Evolutionary conservation across 2,329 filamentous ascomycete genomes (phyloP), one percentile per base, ranked within the genome.

Genomic region (Exophiala sp.): DNA sequence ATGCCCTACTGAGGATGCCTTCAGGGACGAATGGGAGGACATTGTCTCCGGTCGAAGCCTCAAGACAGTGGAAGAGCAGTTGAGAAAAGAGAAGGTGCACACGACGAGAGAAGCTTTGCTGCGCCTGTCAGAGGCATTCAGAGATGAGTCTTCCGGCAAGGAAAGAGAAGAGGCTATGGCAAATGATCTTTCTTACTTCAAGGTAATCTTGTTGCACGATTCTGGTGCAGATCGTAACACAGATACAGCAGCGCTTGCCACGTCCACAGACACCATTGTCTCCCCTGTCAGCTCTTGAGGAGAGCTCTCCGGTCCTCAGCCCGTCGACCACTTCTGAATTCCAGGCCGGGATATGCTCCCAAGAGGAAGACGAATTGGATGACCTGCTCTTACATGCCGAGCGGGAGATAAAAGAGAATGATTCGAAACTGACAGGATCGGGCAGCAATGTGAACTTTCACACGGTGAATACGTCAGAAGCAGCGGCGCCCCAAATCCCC

Each of bases 81-180:
- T 60, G n/a, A 33, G 36, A 24, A 12, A 39, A 7, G 57, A 60
- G 39, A 60, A 42, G 36, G 34, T 57, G 10, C 41, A 56, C 36
- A 36, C 40, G n/a, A 52, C 59, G n/a, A 55, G 50, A 50, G 57
- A 58, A 20, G 38, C 51, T n/a, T 38, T 60, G 42, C 16, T 43
- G 10, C 18, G 38, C 38, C 32, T 57, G 14, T 56, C 57, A 10
- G 18, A 38, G 18, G 21, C 32, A 7, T 16, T 49, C 36, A 49
- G 16, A 29, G 48, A 46, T 32, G 35, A 36, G 6, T 6, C 16
- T 5, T 7, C 47, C 18, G 44, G 18, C 20, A 46, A 52, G 36
- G 42, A 53, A 11, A 42, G 39, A 36, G 42, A 45, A 32, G 42
- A 20, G 6, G 40, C 49, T 20, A 14, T 54, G 29, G 10, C 39